Base-by-base conservation (phyloP, 1,284 basidiomycete species). In the Austroboletus novae-zelandiae region DNA sequence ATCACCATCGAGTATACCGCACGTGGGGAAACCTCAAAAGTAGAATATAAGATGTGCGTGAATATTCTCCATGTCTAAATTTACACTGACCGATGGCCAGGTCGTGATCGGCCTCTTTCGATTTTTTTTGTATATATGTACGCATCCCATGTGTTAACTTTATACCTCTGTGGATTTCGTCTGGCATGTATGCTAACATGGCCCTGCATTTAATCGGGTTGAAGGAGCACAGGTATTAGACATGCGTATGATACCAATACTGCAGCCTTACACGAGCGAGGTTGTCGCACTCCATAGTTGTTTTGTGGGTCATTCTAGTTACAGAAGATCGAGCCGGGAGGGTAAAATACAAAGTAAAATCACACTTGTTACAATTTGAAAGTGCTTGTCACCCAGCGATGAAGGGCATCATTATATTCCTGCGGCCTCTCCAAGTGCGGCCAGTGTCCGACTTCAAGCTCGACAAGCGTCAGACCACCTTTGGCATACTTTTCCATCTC, bases 1-100 rank as follows among this genome's bases (percentile, higher is more conserved):
- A 98, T 98, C 66, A 71, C 72, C 35, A 83, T 98, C 59, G 72
- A 80, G 44, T 96, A 94, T 75, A 74, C 84, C 57, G 58, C 72
- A 31, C 70, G 68, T 29, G 69, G 37, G 32, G 53, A 62, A 40
- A 68, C 37, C 61, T 71, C 40, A 66, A 72, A 55, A 64, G 74
- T 87, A 57, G 72, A 85, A 14, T 90, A 89, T 69, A 90, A 89
- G 73, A 90, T 91, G 87, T 91, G 77, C 80, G 88, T 85, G 50
- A 32, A 58, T 69, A 61, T 59, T 60, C 60, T 59, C 58, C 36
- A 34, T 57, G 53, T 37, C 44, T 48, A 64, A 35, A 39, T 67
- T 66, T 71, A 75, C 72, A 73, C 84, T 88, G 78, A 87, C 75
- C 76, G 71, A 73, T 74, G 78, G 79, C 78, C 81, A 87, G 85